Conservation (phyloP, 345 rosid genomes). For the Brassica nigra region DNA sequence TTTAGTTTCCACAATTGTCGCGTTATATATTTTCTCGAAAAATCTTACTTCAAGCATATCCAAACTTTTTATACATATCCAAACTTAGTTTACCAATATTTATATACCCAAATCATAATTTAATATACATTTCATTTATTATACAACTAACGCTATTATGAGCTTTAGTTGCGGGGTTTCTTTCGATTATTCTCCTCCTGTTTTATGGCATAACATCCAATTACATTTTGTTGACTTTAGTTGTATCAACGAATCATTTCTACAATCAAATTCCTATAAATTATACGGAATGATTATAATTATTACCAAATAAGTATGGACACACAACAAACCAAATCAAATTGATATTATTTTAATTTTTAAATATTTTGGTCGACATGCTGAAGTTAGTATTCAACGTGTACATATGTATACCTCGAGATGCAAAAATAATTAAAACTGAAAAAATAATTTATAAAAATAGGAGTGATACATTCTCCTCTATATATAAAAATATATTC, state of each 20-base stretch:
- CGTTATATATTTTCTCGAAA: background rate
- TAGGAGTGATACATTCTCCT: background rate
- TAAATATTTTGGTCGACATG: background rate
- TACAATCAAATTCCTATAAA: conserved; percentile 4
- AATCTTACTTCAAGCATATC: conserved; percentile 15
- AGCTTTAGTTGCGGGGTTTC: conserved; percentile 18
- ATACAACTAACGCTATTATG: conserved; percentile 29
- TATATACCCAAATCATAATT: background rate
- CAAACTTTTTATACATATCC: conserved; percentile 1
- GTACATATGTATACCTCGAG: background rate
- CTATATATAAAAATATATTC: background rate
- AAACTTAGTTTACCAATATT: conserved; percentile 3
- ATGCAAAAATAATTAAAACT: background rate
- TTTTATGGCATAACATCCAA: background rate
- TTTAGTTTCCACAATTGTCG: background rate
- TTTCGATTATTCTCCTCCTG: conserved; percentile 20
- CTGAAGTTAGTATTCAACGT: background rate
- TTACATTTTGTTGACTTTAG: conserved; percentile 15
- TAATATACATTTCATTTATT: conserved; percentile 21
- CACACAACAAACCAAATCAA: background rate
- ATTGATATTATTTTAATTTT: background rate
- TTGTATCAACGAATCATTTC: background rate
- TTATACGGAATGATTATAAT: conserved; percentile 10
- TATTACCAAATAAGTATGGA: conserved; percentile 20
- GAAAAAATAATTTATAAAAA: background rate